Evolutionary conservation across 2,329 filamentous ascomycete species (phyloP), one percentile per base, ranked within the genome.

Genomic region (Trichoderma brevicompactum): DNA sequence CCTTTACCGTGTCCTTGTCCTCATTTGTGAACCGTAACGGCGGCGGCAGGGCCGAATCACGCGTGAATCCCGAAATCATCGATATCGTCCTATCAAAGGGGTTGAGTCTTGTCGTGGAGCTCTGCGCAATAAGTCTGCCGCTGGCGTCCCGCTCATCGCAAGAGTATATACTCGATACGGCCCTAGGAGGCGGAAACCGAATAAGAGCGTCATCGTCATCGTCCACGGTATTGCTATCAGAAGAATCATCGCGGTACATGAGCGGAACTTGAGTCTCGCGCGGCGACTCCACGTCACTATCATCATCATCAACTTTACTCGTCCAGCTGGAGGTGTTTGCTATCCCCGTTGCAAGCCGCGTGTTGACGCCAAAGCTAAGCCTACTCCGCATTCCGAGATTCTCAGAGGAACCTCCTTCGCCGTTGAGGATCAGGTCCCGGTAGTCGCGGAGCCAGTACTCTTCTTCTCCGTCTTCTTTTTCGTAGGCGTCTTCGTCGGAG

Each of bases 151-250:
- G 41, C 12, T 32, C 28, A 10, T 65, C 64, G 19, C 9, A 28
- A 12, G 64, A 59, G 36, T 66, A 48, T 23, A 54, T 13, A 23
- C 43, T 63, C 5, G 58, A 61, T 3, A 8, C 3, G 3, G 38
- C 36, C 2, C 44, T 34, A 13, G 58, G 34, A 38, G 44, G 17
- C 23, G 2, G 28, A 3, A 28, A 28, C 13, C 19, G 13, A 2
- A 12, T 4, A 28, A 5, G 23, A 28, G 23, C 5, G 23, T 28
- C 5, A 28, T 28, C 23, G 5, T 28, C 23, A 28, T 28, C 23
- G 23, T 28, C 23, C 23, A 28, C 2, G 23, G 5, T 28, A 28
- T 28, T 28, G 23, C 23, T 28, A 28, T 28, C 5, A 28, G 23
- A 28, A 28, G 23, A 28, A 28, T 44, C 15, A 10, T n/a, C 10